Conservation (phyloP, 768 basidiomycete species). For the Lentinula aciculospora region DNA sequence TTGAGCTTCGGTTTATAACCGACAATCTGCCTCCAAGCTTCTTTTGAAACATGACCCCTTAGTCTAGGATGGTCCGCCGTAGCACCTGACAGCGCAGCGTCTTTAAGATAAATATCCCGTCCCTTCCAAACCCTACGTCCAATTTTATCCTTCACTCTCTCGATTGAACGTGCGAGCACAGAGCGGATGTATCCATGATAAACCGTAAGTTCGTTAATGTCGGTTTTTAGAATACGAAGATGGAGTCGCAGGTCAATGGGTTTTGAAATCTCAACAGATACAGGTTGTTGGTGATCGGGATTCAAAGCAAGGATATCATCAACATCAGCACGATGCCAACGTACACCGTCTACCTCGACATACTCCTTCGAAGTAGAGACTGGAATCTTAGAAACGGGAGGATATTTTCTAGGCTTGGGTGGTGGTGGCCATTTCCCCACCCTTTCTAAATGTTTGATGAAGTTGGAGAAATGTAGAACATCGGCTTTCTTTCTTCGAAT, state of each 20-base stretch:
- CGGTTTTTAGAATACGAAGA: conserved; percentile 48
- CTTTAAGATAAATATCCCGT: conserved; percentile 48
- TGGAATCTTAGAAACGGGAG: not conserved
- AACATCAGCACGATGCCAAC: not conserved
- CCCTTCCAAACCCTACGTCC: conserved; percentile 69
- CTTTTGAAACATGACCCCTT: not conserved
- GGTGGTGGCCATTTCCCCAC: conserved; percentile 17
- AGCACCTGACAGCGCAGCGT: no score
- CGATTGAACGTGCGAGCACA: conserved; percentile 44
- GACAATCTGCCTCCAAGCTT: conserved; percentile 1
- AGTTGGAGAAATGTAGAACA: conserved; percentile 33
- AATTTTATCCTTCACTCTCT: conserved; percentile 69
- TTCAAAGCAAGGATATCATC: conserved; percentile 20
- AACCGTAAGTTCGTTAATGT: conserved; percentile 41
- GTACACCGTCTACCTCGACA: not conserved
- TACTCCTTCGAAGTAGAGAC: not conserved
- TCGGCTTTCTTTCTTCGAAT: conserved; percentile 45
- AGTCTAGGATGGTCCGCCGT: not conserved
- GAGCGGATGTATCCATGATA: conserved; percentile 36
- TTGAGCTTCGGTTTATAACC: not conserved
- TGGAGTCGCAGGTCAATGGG: conserved; percentile 51
- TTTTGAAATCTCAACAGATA: conserved; percentile 23
- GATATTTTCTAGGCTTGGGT: not conserved
- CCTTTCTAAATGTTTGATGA: conserved; percentile 19
- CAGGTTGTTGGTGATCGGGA: conserved; percentile 4